Evolutionary conservation across 148 eudicot species (phyloP), one percentile per base, ranked within the genome.

Genomic region (Limonium bicolor): DNA sequence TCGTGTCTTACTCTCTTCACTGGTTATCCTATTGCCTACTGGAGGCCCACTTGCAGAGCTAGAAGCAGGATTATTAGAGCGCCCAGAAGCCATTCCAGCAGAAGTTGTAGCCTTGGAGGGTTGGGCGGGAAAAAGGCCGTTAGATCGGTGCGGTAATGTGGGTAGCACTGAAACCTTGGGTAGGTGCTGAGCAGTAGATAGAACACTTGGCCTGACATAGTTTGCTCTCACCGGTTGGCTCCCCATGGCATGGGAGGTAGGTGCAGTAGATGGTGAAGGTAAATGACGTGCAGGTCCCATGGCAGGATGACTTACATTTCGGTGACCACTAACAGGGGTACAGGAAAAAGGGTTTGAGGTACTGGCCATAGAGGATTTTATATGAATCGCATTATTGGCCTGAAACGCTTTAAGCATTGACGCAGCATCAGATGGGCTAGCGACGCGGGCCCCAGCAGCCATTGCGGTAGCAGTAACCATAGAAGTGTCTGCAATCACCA

Each of bases 391-490:
- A 22, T 71, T 76, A 47, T 83, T 80, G 20, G 80, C 51, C 41
- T 74, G 94, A n/a, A 84, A 64, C 31, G 63, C 84, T 62, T 78
- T 82, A 9, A 69, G 47, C 35, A 76, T 50, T 24, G 72, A 37
- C 7, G 81, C 71, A 11, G 88, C 86, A 58, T 66, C 84, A 5
- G 72, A 72, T 12, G 80, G 70, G 63, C 72, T 66, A 50, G 68
- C 85, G 46, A 85, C 66, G 31, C 95, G 94, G 34, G 93, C 93
- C 54, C 99, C 95, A 24, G 87, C 99, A 46, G 94, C 85, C 46
- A 80, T 76, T 36, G 99, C 95, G 36, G 82, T 69, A 33, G 87
- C 92, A 66, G 73, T 74, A 8, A 78, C 73, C 69, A 76, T 53
- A 35, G 76, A 54, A 35, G 76, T 51, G 32, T 78, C 95, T 6